Conservation (phyloP, 2,329 filamentous ascomycete species). For the Cladorrhinum sp. region DNA sequence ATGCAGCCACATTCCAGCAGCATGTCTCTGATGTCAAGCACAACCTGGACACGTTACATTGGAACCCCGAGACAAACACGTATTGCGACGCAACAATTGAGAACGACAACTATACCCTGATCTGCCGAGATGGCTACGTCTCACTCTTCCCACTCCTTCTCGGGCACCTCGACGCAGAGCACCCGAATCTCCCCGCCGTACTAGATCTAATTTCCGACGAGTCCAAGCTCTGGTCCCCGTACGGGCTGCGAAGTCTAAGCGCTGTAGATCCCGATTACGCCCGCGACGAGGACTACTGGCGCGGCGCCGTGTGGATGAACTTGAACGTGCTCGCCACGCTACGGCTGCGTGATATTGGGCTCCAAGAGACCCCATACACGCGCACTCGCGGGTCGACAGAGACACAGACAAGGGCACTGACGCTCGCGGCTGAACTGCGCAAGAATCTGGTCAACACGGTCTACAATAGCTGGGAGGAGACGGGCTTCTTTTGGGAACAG, state of each 20-base stretch:
- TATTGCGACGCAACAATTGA: constrained; percentile 97
- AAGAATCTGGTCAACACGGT: constrained; percentile 86
- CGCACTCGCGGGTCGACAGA: constrained; percentile 36
- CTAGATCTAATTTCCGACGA: constrained; percentile 77
- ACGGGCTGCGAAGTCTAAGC: constrained; percentile 87
- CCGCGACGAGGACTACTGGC: constrained; percentile 95
- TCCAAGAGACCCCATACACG: constrained; percentile 63
- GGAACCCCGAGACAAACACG: constrained; percentile 73
- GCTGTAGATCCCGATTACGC: constrained; percentile 79
- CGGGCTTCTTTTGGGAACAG: constrained; percentile 97
- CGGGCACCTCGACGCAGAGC: constrained; percentile 71
- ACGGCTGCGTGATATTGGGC: constrained; percentile 69
- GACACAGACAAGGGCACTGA: constrained; percentile 57
- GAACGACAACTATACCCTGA: constrained; percentile 72
- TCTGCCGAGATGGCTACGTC: constrained; percentile 96
- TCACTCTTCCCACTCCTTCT: constrained; percentile 89
- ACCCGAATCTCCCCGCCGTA: constrained; percentile 69
- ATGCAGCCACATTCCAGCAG: constrained; percentile 67
- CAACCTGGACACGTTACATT: constrained; percentile 92
- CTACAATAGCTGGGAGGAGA: constrained; percentile 81
- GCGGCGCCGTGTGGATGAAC: constrained; percentile 90
- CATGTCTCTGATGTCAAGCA: constrained; percentile 73
- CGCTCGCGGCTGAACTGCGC: constrained; percentile 69
- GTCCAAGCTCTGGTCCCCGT: constrained; percentile 82
- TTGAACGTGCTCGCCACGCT: constrained; percentile 87